phyloP scores from a whole-genome alignment of 768 basidiomycete species.

The Collybiopsis luxurians region DNA sequence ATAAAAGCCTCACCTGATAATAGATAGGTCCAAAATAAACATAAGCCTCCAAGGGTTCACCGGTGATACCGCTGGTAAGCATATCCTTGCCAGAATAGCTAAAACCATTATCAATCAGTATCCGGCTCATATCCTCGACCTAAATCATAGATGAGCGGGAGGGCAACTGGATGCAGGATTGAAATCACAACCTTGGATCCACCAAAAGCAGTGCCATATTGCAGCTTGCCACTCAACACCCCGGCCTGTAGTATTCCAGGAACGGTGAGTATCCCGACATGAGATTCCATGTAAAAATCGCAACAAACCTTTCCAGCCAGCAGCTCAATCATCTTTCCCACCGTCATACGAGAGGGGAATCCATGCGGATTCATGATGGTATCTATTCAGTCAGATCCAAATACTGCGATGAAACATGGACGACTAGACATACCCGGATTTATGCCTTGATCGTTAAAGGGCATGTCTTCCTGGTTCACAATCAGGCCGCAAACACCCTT shows the following conservation, averaged over 20 bases:
- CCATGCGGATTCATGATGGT: slow-evolving; percentile 99
- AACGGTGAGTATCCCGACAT: neutral
- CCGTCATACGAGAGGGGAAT: slow-evolving; percentile 99
- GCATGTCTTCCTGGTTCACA: slow-evolving; percentile 99
- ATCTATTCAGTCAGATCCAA: slow-evolving; percentile 47
- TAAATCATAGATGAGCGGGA: slow-evolving; percentile 21
- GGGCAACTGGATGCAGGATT: neutral
- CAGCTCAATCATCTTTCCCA: slow-evolving; percentile 99
- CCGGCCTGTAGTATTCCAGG: slow-evolving; percentile 62
- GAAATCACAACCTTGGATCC: slow-evolving; percentile 77
- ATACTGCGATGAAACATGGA: neutral
- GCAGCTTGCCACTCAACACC: slow-evolving; percentile 82
- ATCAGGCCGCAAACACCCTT: slow-evolving; percentile 99
- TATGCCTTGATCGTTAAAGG: slow-evolving; percentile 98
- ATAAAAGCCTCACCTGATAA: slow-evolving; percentile 67
- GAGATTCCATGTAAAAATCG: neutral
- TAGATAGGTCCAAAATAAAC: slow-evolving; percentile 99
- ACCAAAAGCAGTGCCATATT: slow-evolving; percentile 96
- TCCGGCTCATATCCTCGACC: slow-evolving; percentile 98
- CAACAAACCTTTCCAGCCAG: slow-evolving; percentile 82
- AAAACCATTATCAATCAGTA: slow-evolving; percentile 93
- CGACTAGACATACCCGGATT: slow-evolving; percentile 65
- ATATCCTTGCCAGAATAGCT: slow-evolving; percentile 99
- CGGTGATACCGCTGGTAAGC: slow-evolving; percentile 97
- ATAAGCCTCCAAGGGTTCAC: slow-evolving; percentile 94